These are phyloP conservation scores for Sporisorium scitamineum DNA, from an alignment of 1,284 basidiomycete species.

Conservation along the genomic window DNA sequence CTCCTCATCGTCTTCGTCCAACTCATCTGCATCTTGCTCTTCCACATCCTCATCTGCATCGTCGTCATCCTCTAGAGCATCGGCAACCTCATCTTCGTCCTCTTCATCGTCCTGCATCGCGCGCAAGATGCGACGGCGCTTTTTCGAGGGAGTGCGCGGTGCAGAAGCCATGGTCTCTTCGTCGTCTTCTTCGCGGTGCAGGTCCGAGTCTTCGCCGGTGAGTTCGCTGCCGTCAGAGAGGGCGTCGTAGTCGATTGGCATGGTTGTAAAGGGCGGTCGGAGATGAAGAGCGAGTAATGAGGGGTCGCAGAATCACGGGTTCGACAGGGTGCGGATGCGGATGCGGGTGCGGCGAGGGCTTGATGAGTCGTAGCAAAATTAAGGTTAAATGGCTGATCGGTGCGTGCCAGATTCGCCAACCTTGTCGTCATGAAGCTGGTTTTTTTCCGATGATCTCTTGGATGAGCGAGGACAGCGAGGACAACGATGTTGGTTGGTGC, in stretches of 20 bases:
- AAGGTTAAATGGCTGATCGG: neutral
- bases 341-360: neutral
- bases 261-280: neutral
- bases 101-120: constrained; percentile 29
- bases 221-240: constrained; percentile 45
- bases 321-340: neutral
- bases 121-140: constrained; percentile 26
- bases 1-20: constrained; percentile 60
- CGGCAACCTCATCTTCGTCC: constrained; percentile 34
- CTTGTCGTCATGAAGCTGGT: neutral
- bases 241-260: constrained; percentile 34
- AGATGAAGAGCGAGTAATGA: neutral
- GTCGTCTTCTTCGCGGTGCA: constrained; percentile 14
- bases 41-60: constrained; percentile 60
- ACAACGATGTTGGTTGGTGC: neutral
- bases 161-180: constrained; percentile 27
- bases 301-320: neutral
- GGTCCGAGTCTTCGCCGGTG: constrained; percentile 31
- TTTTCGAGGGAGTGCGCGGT: constrained; percentile 35
- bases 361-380: too few relatives aligned
- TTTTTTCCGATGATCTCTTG: too few relatives aligned
- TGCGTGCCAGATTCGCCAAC: neutral
- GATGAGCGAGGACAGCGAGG: neutral
- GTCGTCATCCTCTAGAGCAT: constrained; percentile 41
- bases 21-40: constrained; percentile 68